These are phyloP conservation scores for Kickxella alabastrina DNA, from an alignment of 192 early-diverging fungal genomes.

Conservation along the genomic window DNA sequence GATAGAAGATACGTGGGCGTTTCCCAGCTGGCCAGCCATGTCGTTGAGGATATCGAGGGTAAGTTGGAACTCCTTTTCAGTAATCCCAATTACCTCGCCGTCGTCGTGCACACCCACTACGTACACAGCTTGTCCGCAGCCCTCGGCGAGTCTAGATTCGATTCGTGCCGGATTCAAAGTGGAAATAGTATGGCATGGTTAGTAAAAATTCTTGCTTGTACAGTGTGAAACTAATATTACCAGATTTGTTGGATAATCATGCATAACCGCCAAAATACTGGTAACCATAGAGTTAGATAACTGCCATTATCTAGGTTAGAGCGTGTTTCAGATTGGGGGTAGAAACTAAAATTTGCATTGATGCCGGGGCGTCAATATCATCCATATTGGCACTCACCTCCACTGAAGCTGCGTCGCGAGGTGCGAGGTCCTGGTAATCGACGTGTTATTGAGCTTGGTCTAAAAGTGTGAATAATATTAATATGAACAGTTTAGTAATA, in stretches of 20 bases:
- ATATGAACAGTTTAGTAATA: too few relatives aligned
- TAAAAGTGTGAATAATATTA: slow-evolving; percentile 49
- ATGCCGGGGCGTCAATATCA: too few relatives aligned
- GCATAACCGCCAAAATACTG: too few relatives aligned
- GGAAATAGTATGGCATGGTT: too few relatives aligned
- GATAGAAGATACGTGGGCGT: slow-evolving; percentile 35
- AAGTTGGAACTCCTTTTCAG: slow-evolving; percentile 31
- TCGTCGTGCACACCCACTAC: slow-evolving; percentile 86
- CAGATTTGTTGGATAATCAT: too few relatives aligned
- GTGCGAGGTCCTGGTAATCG: slow-evolving; percentile 63
- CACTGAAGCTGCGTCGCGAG: slow-evolving; percentile 90
- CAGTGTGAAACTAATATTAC: too few relatives aligned
- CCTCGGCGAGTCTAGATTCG: slow-evolving; percentile 84
- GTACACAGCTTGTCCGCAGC: slow-evolving; percentile 82
- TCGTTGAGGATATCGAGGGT: slow-evolving; percentile 18
- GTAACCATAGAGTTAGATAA: too few relatives aligned
- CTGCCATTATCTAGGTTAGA: too few relatives aligned
- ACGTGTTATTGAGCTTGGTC: slow-evolving; percentile 40
- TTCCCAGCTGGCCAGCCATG: slow-evolving; percentile 40
- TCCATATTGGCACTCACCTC: slow-evolving; percentile 63
- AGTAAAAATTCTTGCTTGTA: too few relatives aligned
- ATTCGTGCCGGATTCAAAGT: slow-evolving; percentile 43
- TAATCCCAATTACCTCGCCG: slow-evolving; percentile 72
- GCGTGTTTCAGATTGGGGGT: too few relatives aligned
- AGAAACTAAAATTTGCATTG: too few relatives aligned